These are phyloP conservation scores for Apiospora malaysiana DNA, from an alignment of 2,329 filamentous ascomycete genomes.

Conservation along the genomic window DNA sequence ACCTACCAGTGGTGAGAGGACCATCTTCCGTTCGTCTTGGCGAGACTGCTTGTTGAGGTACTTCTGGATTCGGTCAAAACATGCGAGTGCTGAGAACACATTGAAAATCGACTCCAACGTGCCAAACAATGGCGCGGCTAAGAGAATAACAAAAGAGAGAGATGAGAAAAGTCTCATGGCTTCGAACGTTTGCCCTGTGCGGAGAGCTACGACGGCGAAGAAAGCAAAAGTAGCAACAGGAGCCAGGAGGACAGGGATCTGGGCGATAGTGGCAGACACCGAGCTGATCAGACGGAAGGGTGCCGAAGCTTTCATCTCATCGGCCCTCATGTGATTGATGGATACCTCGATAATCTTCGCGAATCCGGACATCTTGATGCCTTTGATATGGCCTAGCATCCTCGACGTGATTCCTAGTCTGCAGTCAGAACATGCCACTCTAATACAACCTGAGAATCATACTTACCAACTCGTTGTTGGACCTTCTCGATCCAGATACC, in stretches of 20 bases:
- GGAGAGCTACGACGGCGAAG: conserved; percentile 9
- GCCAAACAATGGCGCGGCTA: conserved; percentile 43
- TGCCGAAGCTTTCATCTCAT: conserved; percentile 40
- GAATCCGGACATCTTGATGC: conserved; percentile 44
- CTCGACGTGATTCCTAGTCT: conserved; percentile 27
- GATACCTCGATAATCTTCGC: conserved; percentile 30
- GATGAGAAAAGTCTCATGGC: conserved; percentile 44
- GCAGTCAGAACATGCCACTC: neutral
- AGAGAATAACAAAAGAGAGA: conserved; percentile 44
- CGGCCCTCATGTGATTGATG: conserved; percentile 30
- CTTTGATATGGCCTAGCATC: conserved; percentile 44
- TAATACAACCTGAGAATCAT: too few relatives aligned
- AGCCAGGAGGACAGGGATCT: conserved; percentile 41
- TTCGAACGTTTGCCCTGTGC: conserved; percentile 37
- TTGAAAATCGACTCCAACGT: conserved; percentile 44
- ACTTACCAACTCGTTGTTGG: conserved; percentile 23
- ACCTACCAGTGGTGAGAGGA: neutral
- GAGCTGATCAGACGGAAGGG: conserved; percentile 43
- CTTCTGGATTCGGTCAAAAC: conserved; percentile 44
- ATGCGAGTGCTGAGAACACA: conserved; percentile 44
- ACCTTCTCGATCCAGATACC: conserved; percentile 19
- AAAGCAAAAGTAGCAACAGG: conserved; percentile 45
- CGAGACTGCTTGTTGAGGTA: conserved; percentile 35
- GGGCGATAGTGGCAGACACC: conserved; percentile 43
- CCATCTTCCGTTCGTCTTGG: conserved; percentile 24